Evolutionary conservation across 164 flowering plant genomes (phyloP).

Genomic region (Dillenia suffruticosa): DNA sequence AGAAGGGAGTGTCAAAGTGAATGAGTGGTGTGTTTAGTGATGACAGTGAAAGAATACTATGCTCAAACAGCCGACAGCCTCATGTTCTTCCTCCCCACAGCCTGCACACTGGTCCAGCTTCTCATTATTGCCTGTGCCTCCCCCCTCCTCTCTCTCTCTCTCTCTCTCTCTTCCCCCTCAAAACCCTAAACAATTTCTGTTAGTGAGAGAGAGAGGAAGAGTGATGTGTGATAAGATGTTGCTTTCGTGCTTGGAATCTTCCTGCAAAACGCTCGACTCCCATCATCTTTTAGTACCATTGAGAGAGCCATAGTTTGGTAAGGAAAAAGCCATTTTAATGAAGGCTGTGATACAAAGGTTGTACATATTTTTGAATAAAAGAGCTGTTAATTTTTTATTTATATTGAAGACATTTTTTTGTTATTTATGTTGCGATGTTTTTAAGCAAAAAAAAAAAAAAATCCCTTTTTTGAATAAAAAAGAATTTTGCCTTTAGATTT

Average conservation of each 20-base stretch:
- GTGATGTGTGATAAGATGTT: conserved; percentile 3
- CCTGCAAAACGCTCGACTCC: conserved; percentile 4
- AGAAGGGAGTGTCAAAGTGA: neutral
- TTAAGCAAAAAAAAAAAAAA: too few species aligned
- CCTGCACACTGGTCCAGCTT: conserved; percentile 51
- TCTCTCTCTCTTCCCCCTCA: neutral
- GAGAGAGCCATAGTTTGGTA: neutral
- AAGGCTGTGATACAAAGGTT: too few species aligned
- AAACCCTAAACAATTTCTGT: conserved; percentile 4
- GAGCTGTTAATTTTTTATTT: too few species aligned
- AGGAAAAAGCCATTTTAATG: neutral
- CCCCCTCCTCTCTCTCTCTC: conserved; percentile 3
- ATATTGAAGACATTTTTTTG: too few species aligned
- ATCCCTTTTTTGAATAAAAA: too few species aligned
- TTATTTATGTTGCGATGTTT: too few species aligned
- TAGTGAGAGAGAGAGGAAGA: neutral
- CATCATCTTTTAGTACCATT: neutral
- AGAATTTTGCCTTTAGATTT: too few species aligned
- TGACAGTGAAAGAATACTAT: neutral
- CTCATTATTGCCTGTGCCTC: conserved; percentile 14
- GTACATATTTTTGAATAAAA: too few species aligned
- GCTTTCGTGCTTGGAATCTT: conserved; percentile 17
- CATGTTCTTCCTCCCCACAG: conserved; percentile 53
- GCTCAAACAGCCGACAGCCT: conserved; percentile 53
- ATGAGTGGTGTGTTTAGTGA: conserved; percentile 3